Base-by-base conservation (phyloP, 306 rosid species). In the Corylus americana region DNA sequence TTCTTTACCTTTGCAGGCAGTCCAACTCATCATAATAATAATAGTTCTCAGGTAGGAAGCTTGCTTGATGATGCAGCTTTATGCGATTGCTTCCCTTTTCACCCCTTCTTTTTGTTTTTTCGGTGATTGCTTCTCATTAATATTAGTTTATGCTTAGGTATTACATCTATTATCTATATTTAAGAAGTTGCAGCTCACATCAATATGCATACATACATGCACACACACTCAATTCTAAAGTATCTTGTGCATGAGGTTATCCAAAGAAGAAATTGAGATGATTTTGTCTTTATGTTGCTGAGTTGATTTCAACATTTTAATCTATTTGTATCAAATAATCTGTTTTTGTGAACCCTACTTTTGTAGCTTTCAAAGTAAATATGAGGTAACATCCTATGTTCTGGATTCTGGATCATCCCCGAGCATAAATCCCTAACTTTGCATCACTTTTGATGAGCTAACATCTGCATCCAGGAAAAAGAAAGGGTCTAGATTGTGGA, bases 21-120 rank as follows among this genome's bases (percentile, higher is more conserved):
- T 78, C 84, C 86, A 70, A 85, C 81, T 74, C 86, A 89, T 80
- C 92, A 80, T 25, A 88, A 86, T 63, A 77, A 91, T 49, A 84
- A 77, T 76, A 86, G 89, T 78, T 81, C 91, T 59, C 90, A 90
- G 96, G 98, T 94, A 90, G 17, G 85, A 70, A 77, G 67, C 80
- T 81, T 82, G 82, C 80, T 82, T 59, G 45, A 71, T 76, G 73
- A 14, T 79, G 69, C 44, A 25, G 48, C 75, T 13, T 68, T 37
- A 71, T 20, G 80, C 75, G 39, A 49, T 58, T 64, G 69, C 29
- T 49, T 79, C 63, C 77, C 78, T 59, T 31, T 75, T 31, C 35
- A 2, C 70, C 55, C 61, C 67, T 48, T 63, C 57, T 85, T 64
- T 78, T 55, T 80, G 6, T 31, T 42, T 42, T 42, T 42, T 11